phyloP scores from a whole-genome alignment of 768 basidiomycete genomes.

The Gloeopeniophorella convolvens region DNA sequence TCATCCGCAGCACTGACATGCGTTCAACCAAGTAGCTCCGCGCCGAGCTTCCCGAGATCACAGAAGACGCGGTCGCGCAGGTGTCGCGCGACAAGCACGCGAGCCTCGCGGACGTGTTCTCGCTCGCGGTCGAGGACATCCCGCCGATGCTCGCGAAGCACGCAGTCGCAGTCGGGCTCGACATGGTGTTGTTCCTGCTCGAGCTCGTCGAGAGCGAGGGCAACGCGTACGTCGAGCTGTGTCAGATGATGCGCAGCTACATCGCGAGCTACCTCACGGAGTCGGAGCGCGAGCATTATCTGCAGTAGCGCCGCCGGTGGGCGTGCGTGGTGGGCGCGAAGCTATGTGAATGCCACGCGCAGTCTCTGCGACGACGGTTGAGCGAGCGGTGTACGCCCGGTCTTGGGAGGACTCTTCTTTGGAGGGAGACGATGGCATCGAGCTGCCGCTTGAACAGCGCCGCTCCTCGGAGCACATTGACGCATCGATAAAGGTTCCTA shows the following conservation, averaged over 20 bases:
- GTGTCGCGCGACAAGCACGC: conserved; percentile 10
- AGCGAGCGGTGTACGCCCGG: no score
- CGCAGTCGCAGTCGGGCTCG: background rate
- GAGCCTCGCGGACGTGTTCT: conserved; percentile 6
- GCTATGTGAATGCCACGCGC: no score
- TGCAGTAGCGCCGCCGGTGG: background rate
- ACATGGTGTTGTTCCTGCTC: conserved; percentile 6
- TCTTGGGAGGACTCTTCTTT: no score
- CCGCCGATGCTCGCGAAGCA: conserved; percentile 1
- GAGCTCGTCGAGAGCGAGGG: background rate
- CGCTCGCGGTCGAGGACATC: conserved; percentile 12
- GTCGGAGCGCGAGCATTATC: background rate
- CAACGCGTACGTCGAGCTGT: background rate
- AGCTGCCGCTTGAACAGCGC: no score
- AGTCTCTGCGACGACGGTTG: no score
- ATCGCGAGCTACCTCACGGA: conserved; percentile 15
- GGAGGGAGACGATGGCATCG: no score
- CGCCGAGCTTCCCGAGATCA: conserved; percentile 4
- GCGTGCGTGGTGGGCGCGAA: background rate
- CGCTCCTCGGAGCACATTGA: no score
- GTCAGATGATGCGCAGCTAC: conserved; percentile 11
- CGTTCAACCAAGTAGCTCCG: background rate
- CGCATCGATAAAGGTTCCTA: no score
- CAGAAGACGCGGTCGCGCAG: conserved; percentile 10
- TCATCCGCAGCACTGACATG: background rate